A percentile compares a stretch with the other conserved stretches of the same genome.
phyloP scores from a whole-genome alignment of 768 basidiomycete species.

The Collybia sordida region DNA sequence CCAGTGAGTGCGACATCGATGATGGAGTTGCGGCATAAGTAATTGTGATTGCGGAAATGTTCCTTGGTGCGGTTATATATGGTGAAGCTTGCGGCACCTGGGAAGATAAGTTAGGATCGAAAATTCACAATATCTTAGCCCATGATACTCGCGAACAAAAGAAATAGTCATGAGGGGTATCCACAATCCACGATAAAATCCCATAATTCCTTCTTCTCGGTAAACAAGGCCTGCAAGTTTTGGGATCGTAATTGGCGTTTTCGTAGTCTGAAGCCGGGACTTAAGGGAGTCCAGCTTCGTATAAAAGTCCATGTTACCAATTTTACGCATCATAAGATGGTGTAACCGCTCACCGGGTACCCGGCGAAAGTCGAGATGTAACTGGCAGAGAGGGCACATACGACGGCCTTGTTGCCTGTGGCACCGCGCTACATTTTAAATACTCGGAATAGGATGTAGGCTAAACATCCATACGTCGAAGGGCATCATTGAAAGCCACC shows the following conservation, averaged over 20 bases:
- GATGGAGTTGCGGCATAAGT: conserved; percentile 57
- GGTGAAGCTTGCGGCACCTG: conserved; percentile 88
- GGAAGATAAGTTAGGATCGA: conserved; percentile 5
- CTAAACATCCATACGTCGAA: conserved; percentile 53
- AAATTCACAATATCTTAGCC: background rate
- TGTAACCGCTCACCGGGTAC: conserved; percentile 62
- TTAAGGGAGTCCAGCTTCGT: conserved; percentile 89
- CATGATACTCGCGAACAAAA: conserved; percentile 78
- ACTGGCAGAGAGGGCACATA: conserved; percentile 88
- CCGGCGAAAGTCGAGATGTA: conserved; percentile 92
- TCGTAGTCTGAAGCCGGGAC: conserved; percentile 85
- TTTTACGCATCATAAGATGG: background rate
- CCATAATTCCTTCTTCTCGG: conserved; percentile 81
- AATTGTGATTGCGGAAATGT: conserved; percentile 55
- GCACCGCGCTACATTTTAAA: conserved; percentile 12
- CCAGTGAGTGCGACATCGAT: conserved; percentile 76
- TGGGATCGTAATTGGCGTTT: conserved; percentile 71
- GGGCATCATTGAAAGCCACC: conserved; percentile 59
- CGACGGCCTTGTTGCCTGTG: conserved; percentile 82
- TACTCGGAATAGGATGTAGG: conserved; percentile 7
- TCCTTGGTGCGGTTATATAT: conserved; percentile 89
- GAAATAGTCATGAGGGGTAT: conserved; percentile 95
- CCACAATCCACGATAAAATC: conserved; percentile 90
- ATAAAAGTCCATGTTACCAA: conserved; percentile 1
- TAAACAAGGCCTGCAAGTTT: conserved; percentile 72